phyloP scores from a whole-genome alignment of 2,329 filamentous ascomycete species.

The Diaporthe sp. region DNA sequence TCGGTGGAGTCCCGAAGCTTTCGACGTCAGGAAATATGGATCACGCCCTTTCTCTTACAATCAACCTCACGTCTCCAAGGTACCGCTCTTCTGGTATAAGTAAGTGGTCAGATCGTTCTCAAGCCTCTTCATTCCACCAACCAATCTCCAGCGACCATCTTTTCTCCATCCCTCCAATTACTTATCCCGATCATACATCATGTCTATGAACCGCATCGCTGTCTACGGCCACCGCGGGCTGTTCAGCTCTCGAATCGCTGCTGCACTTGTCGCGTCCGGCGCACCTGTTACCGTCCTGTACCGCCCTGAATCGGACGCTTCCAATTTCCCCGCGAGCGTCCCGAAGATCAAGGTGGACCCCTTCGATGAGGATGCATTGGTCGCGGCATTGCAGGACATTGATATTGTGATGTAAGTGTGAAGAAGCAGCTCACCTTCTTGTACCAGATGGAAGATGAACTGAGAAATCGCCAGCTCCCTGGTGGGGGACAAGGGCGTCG shows the following conservation, averaged over 20 bases:
- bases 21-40: not conserved
- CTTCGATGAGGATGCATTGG: not conserved
- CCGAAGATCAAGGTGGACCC: not conserved
- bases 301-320: not conserved
- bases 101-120: not conserved
- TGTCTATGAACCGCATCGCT: not conserved
- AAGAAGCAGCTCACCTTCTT: not conserved
- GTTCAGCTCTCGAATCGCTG: not conserved
- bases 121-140: not conserved
- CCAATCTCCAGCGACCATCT: not conserved
- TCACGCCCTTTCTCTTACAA: not conserved
- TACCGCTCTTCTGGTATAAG: not conserved
- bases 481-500: not conserved
- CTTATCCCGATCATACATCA: not conserved
- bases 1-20: too few relatives aligned
- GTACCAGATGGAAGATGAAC: not conserved
- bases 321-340: not conserved
- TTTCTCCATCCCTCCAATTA: not conserved
- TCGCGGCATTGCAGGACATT: not conserved
- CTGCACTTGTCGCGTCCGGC: not conserved
- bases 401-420: not conserved
- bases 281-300: not conserved
- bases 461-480: not conserved
- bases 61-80: not conserved
- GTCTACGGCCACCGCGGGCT: not conserved